Percentiles rank a stretch among this genome's conserved stretches.
phyloP scores from a whole-genome alignment of 2,329 filamentous ascomycete species.

The Pseudopithomyces chartarum region DNA sequence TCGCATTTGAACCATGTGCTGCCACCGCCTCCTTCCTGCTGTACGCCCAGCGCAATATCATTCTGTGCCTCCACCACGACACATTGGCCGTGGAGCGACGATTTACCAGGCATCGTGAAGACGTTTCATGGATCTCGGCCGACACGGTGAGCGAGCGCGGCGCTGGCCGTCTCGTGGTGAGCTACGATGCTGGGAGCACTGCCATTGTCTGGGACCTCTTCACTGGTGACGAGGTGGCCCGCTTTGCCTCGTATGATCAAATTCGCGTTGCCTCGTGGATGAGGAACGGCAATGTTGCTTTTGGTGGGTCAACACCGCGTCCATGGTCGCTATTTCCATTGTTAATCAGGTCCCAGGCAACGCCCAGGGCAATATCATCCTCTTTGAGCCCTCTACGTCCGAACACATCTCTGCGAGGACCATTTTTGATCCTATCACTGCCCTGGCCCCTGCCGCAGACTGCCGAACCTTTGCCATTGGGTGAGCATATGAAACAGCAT shows the following conservation, averaged over 20 bases:
- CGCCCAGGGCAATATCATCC: constrained; percentile 86
- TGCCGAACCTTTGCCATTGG: constrained; percentile 96
- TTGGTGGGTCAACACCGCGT: constrained; percentile 68
- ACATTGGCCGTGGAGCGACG: constrained; percentile 85
- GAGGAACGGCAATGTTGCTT: constrained; percentile 94
- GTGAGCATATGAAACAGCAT: constrained; percentile 54
- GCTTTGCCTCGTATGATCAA: constrained; percentile 91
- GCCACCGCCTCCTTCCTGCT: constrained; percentile 91
- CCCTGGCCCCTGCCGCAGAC: constrained; percentile 84
- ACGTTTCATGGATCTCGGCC: constrained; percentile 81
- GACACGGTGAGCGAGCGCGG: constrained; percentile 91
- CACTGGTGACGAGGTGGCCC: constrained; percentile 85
- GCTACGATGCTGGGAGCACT: constrained; percentile 88
- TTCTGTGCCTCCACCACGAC: constrained; percentile 91
- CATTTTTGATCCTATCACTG: constrained; percentile 94
- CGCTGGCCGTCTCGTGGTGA: constrained; percentile 83
- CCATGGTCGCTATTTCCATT: constrained; percentile 12
- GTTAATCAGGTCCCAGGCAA: constrained; percentile 67
- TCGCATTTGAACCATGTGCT: constrained; percentile 80
- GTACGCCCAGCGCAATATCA: constrained; percentile 79
- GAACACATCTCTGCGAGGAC: constrained; percentile 92
- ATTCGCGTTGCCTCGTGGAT: constrained; percentile 90
- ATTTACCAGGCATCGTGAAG: constrained; percentile 82
- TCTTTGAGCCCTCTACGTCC: constrained; percentile 91
- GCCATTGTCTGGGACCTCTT: constrained; percentile 97